A percentile compares a stretch with the other conserved stretches of the same genome.
These are phyloP conservation scores for Nicotiana undulata DNA, from an alignment of 257 asterid species.

Conservation along the genomic window DNA sequence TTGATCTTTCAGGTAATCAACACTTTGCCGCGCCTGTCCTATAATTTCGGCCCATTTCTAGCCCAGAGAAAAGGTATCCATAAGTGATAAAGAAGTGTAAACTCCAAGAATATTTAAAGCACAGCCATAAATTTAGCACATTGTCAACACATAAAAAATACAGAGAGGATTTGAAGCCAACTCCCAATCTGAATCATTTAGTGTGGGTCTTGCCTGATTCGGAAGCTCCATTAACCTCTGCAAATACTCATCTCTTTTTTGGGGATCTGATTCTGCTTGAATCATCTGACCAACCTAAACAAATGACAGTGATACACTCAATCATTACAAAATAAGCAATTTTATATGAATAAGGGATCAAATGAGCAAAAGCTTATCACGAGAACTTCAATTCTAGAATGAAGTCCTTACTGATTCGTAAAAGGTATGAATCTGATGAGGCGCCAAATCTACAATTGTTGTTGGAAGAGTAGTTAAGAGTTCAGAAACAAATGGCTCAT, in stretches of 20 bases:
- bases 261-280: slow-evolving; percentile 91
- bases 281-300: slow-evolving; percentile 88
- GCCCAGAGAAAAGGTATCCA: slow-evolving; percentile 16
- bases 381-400: background rate
- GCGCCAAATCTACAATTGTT: slow-evolving; percentile 87
- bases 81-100: slow-evolving; percentile 10
- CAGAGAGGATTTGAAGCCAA: background rate
- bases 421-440: slow-evolving; percentile 93
- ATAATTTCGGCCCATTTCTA: slow-evolving; percentile 98
- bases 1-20: slow-evolving; percentile 80
- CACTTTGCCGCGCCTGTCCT: slow-evolving; percentile 86
- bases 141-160: background rate
- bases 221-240: slow-evolving; percentile 94
- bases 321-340: background rate
- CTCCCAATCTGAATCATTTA: background rate
- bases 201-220: slow-evolving; percentile 45
- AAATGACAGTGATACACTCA: background rate
- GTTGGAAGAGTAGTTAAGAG: slow-evolving; percentile 74
- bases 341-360: background rate
- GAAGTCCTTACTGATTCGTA: slow-evolving; percentile 76
- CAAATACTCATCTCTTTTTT: slow-evolving; percentile 82
- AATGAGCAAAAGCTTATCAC: background rate
- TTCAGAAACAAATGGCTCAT: slow-evolving; percentile 92
- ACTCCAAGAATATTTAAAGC: background rate
- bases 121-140: background rate